These are phyloP conservation scores for Candida tropicalis DNA, from an alignment of 1,139 yeast species.

Conservation along the genomic window DNA sequence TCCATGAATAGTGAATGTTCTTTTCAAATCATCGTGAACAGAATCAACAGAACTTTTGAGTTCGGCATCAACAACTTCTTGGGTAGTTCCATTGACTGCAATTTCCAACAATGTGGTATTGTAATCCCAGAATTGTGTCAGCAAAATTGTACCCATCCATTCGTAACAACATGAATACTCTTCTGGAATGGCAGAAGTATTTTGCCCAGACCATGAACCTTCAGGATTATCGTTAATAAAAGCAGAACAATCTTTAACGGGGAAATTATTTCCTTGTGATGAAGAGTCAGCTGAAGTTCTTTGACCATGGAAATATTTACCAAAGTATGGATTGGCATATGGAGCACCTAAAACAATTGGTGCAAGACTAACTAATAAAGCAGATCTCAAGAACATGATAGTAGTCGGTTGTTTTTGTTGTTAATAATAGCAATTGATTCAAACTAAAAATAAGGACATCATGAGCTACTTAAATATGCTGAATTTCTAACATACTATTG, in stretches of 20 bases:
- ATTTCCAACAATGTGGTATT: constrained; percentile 25
- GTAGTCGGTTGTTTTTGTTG: not conserved
- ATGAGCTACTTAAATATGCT: not conserved
- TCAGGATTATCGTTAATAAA: constrained; percentile 12
- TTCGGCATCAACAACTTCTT: constrained; percentile 16
- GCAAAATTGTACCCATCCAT: constrained; percentile 37
- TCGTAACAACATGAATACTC: constrained; percentile 37
- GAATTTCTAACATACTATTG: not conserved
- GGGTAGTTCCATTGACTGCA: constrained; percentile 23
- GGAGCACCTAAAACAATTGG: constrained; percentile 12
- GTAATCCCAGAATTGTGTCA: constrained; percentile 47
- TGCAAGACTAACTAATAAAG: constrained; percentile 8
- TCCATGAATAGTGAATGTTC: constrained; percentile 44
- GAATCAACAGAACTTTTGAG: constrained; percentile 9
- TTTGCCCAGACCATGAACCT: constrained; percentile 29
- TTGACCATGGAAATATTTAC: constrained; percentile 17
- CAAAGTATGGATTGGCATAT: constrained; percentile 15
- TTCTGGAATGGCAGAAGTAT: constrained; percentile 26
- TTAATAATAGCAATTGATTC: no score
- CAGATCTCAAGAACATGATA: not conserved
- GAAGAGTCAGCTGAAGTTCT: constrained; percentile 16
- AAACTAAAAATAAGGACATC: not conserved
- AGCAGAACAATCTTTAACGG: constrained; percentile 15
- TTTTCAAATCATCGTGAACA: constrained; percentile 16
- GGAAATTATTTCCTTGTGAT: constrained; percentile 14